Percentiles rank a stretch among this genome's conserved stretches.
Conservation (phyloP, 495 filamentous ascomycete genomes). For the Neurospora sp. region DNA sequence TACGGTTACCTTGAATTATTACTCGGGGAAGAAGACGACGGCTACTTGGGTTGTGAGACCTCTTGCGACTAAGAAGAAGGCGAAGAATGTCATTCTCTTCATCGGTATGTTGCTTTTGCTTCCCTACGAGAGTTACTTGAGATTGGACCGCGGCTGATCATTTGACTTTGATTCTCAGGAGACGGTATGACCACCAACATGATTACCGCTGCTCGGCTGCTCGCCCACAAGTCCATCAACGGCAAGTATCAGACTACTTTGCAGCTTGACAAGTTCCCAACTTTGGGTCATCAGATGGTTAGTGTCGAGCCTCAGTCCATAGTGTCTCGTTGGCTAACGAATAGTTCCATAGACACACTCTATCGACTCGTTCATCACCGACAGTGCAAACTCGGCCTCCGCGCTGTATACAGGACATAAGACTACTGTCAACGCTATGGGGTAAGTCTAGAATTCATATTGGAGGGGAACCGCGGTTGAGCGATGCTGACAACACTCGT, state of each 20-base stretch:
- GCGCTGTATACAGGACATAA: slow-evolving; percentile 69
- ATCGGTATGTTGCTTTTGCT: slow-evolving; percentile 35
- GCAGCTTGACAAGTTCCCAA: slow-evolving; percentile 61
- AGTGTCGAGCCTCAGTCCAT: background rate
- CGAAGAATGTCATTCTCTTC: slow-evolving; percentile 72
- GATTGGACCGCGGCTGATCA: background rate
- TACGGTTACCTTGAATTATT: slow-evolving; percentile 59
- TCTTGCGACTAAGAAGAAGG: slow-evolving; percentile 49
- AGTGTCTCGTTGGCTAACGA: background rate
- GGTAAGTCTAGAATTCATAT: slow-evolving; percentile 19
- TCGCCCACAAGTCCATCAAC: slow-evolving; percentile 65
- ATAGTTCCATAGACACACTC: slow-evolving; percentile 43
- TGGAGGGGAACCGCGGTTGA: background rate
- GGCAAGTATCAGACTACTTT: slow-evolving; percentile 61
- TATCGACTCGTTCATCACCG: slow-evolving; percentile 66
- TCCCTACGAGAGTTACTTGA: background rate
- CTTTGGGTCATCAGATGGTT: slow-evolving; percentile 58
- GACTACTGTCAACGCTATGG: slow-evolving; percentile 60
- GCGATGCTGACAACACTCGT: background rate
- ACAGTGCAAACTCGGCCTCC: slow-evolving; percentile 66
- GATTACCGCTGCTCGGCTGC: slow-evolving; percentile 59
- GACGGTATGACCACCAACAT: slow-evolving; percentile 78
- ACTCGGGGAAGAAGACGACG: slow-evolving; percentile 49
- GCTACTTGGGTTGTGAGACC: slow-evolving; percentile 65
- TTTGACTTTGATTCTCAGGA: slow-evolving; percentile 14